phyloP scores from a whole-genome alignment of 2,329 filamentous ascomycete genomes.

The Verticillium dahliae region DNA sequence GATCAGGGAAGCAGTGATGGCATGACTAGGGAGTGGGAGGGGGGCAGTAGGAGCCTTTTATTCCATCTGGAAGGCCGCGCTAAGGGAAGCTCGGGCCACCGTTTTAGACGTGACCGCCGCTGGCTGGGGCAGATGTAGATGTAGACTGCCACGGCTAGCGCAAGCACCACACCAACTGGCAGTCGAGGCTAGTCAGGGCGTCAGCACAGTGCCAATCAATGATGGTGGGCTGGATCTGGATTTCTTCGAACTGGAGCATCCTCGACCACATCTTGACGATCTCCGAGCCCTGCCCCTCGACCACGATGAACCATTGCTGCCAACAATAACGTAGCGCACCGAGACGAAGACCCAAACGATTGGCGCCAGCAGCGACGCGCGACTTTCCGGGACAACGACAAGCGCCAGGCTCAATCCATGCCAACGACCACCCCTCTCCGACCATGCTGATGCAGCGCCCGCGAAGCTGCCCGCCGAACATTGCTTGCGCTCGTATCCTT shows the following conservation, averaged over 20 bases:
- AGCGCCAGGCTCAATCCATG: not conserved
- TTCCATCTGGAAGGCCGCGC: not conserved
- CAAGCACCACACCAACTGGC: not conserved
- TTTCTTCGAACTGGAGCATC: not conserved
- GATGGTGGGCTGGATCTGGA: not conserved
- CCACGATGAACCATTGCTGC: not conserved
- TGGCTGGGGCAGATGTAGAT: no score
- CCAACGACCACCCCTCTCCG: constrained; percentile 9
- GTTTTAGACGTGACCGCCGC: not conserved
- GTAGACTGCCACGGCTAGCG: no score
- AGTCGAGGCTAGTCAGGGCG: not conserved
- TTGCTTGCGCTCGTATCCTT: constrained; percentile 18
- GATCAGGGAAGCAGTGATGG: not conserved
- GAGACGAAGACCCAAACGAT: not conserved
- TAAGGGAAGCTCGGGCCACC: not conserved
- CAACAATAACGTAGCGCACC: not conserved
- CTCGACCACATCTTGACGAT: not conserved
- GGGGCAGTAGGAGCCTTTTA: not conserved
- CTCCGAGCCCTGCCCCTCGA: not conserved
- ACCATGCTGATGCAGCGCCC: constrained; percentile 34
- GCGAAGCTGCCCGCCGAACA: constrained; percentile 25
- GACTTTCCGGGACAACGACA: not conserved
- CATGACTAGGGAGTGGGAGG: not conserved
- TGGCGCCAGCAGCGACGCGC: not conserved
- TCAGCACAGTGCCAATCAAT: not conserved